Base-by-base conservation (phyloP, 768 basidiomycete species). In the Rhodotorula sphaerocarpa region DNA sequence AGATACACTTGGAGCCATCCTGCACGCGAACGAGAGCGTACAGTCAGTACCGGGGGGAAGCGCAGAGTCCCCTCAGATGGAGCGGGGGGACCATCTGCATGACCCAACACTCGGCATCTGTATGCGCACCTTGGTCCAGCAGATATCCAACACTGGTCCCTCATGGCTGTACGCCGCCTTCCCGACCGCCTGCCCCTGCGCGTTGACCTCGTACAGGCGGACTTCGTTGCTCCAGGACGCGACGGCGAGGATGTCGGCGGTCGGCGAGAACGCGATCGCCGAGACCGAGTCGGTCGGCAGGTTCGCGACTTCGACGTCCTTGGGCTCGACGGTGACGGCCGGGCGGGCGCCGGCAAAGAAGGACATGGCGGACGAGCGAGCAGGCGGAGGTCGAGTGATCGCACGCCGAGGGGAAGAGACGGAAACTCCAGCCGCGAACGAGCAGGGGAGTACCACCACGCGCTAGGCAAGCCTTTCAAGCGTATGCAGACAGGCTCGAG, bases 191-290 rank as follows among this genome's bases (percentile, higher is more conserved):
- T 88, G 87, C 18, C 77, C 78, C 27, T 80, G 81, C 31, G 83
- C 79, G 34, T 84, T 84, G 57, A 96, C 85, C 78, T 93, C 89
- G 75, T 97, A 97, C 48, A 96, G 80, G 75, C 83, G 46, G 69
- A 90, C 91, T 75, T 88, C 88, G 73, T 90, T 91, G 73, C 88
- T 87, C 93, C 93, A 97, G 70, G 86, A 87, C 57, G 84, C 90
- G 18, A 92, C 91, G 14, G 92, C 90, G 30, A 97, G 81, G 73
- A 88, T 87, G 73, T 93, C 89, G 14, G 86, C 86, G 23, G 83
- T 84, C 10, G 86, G 82, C 0, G 88, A 90, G 77, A 92, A 96
- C 2, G 86, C 77, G 54, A 96, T 75, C 4, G 84, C 82, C 3
- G 90, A 92, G 64, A 93, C 87, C 18, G 88, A 89, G 74, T 96